These are phyloP conservation scores for Scheffersomyces coipomensis DNA, from an alignment of 805 yeast genomes.

Conservation along the genomic window DNA sequence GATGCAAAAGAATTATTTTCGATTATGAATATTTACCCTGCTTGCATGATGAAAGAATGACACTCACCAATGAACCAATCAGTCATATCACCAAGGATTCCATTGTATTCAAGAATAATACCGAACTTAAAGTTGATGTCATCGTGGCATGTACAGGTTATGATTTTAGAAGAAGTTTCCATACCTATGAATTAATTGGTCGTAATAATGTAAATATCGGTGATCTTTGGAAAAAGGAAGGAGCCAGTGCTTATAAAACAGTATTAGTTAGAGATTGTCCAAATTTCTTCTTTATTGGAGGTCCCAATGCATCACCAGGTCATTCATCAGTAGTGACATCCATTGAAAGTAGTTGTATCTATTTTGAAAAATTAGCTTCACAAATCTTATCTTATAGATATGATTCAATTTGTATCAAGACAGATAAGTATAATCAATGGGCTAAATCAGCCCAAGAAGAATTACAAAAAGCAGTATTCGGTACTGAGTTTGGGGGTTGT, in stretches of 20 bases:
- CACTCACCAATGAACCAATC: slow-evolving; percentile 20
- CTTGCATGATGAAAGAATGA: slow-evolving; percentile 28
- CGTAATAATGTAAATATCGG: slow-evolving; percentile 18
- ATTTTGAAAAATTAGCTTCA: slow-evolving; percentile 18
- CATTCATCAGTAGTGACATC: slow-evolving; percentile 41
- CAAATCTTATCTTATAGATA: slow-evolving; percentile 25
- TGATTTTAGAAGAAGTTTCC: slow-evolving; percentile 17
- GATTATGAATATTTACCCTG: slow-evolving; percentile 36
- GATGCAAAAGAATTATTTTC: slow-evolving; percentile 40
- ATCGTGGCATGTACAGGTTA: slow-evolving; percentile 45
- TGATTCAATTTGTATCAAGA: slow-evolving; percentile 29
- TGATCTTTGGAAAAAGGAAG: slow-evolving; percentile 27
- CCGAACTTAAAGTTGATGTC: slow-evolving; percentile 30
- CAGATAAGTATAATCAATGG: slow-evolving; percentile 34
- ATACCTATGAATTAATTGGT: slow-evolving; percentile 22
- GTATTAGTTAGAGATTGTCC: slow-evolving; percentile 31
- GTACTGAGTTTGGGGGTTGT: slow-evolving; percentile 40
- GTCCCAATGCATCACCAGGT: slow-evolving; percentile 44
- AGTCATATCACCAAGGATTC: slow-evolving; percentile 25
- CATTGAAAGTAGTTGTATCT: slow-evolving; percentile 31
- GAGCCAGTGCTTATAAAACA: slow-evolving; percentile 36
- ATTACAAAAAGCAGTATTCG: slow-evolving; percentile 31
- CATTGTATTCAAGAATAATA: slow-evolving; percentile 27
- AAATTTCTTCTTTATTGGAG: slow-evolving; percentile 33
- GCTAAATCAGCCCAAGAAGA: slow-evolving; percentile 21